Evolutionary conservation across 2,329 filamentous ascomycete genomes (phyloP), one percentile per base, ranked within the genome.

Genomic region (Claviceps fusiformis): DNA sequence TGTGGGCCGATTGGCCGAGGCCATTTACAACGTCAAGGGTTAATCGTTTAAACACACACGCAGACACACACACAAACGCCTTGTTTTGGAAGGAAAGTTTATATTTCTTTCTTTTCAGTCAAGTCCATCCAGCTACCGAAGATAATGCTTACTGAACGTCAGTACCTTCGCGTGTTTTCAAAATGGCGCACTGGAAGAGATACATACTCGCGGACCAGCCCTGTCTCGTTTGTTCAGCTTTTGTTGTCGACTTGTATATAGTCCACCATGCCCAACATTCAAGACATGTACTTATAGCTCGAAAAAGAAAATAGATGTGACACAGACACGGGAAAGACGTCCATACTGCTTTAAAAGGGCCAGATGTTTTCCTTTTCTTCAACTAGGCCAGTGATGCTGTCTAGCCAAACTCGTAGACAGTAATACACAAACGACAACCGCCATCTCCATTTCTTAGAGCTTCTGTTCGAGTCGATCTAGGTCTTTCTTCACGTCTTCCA

Each of bases 1-100:
- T 67, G 87, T 92, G 57, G 83, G 83, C 65, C 83, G 86, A 61
- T 81, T 93, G 59, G 88, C 88, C 58, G 84, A 92, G 77, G 79
- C 86, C 67, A 92, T 93, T 72, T 89, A 82, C 78, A 87, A 89
- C 74, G 81, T 93, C 68, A 90, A 86, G 72, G 85, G 85, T 67
- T 83, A 77, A 65, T 59, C 10, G 10, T 47, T 17, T 24, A 7
- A 8, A 39, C 53, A 29, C 31, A 24, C 27, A 11, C 41, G 1
- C 19, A n/a, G n/a, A 19, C 19, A 19, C 19, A 19, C 19, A 19
- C 19, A 19, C 19, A 19, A 19, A 19, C 19, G 19, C 19, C 19
- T 19, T 41, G 19, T 17, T 47, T 47, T 47, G 45, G 24, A 47
- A 19, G 19, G 19, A 19, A 19, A 19, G 19, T 19, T 19, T 19